Evolutionary conservation across 768 basidiomycete genomes (phyloP), one percentile per base, ranked within the genome.

Genomic region (Agrocybe praecox): DNA sequence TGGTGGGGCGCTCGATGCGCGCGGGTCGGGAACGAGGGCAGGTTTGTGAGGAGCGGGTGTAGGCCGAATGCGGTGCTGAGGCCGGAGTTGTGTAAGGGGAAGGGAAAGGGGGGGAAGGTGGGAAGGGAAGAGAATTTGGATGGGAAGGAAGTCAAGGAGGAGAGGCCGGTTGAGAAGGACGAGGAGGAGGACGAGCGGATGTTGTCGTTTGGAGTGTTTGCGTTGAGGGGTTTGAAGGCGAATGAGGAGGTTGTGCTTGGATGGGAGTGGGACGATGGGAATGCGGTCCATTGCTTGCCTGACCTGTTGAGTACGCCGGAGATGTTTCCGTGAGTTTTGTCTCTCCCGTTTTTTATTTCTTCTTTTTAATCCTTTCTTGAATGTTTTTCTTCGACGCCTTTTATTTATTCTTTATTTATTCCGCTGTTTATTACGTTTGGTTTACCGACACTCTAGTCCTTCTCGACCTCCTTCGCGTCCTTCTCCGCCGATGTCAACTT

Each of bases 141-240:
- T 54, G 53, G 56, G 22, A 49, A 43, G 33, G 33, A 15, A 8
- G 33, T 8, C 15, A 52, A 58, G 32, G 45, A 46, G 40, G 21
- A 34, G 12, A 56, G 59, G 26, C 58, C 58, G 33, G 58, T 60
- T 32, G 56, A 66, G 54, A 65, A 66, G 1, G 61, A 19, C 8
- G 54, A 57, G 1, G 52, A 55, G n/a, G n/a, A n/a, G 10, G 57
- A 64, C 7, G 63, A 59, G 4, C 72, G 75, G 14, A 70, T 76
- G 1, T 72, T 95, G 1, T 74, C 80, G 0, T 96, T 97, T 66
- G 94, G 86, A 0, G 76, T 97, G 0, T 96, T 94, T 60, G 91
- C 95, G 1, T 71, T 87, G n/a, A 73, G 85, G 11, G 89, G 92
- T 58, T 79, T 97, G 61, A 82, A 81, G 53, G 83, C 83, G 33